Evolutionary conservation across 352 stramenopile species (phyloP).

Genomic region (Pythium vanterpoolii): DNA sequence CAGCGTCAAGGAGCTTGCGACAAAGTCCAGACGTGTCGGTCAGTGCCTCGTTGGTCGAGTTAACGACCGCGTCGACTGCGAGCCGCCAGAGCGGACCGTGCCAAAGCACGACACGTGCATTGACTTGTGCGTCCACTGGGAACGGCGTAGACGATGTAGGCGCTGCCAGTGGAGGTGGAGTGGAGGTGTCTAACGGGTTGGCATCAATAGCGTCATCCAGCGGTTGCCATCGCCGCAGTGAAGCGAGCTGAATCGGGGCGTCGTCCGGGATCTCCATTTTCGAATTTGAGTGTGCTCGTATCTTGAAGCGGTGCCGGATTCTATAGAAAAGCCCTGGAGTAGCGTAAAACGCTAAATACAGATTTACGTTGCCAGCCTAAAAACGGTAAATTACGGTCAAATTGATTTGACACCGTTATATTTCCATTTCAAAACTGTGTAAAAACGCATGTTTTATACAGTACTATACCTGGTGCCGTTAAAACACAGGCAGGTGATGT

Average conservation of each 20-base stretch:
- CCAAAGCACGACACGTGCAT: conserved; percentile 56
- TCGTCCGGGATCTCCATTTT: not conserved
- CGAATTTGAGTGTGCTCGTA: not conserved
- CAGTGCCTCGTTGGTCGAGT: conserved; percentile 76
- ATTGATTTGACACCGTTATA: no score
- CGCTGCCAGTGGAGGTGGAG: not conserved
- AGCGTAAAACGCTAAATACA: no score
- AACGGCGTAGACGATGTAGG: not conserved
- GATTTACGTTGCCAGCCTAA: no score
- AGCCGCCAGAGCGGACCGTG: conserved; percentile 49
- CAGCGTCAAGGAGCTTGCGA: conserved; percentile 60
- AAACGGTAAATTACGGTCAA: not conserved
- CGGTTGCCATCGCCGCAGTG: conserved; percentile 14
- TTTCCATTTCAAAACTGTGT: no score
- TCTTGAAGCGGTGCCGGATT: conserved; percentile 19
- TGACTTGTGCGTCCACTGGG: conserved; percentile 25
- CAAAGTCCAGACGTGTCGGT: conserved; percentile 59
- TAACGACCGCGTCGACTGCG: conserved; percentile 69
- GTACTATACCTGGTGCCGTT: not conserved
- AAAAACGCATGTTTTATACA: not conserved
- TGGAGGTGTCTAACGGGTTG: not conserved
- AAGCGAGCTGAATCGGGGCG: conserved; percentile 7
- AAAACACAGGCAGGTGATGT: no score
- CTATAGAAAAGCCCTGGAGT: not conserved
- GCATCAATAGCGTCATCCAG: not conserved